These are phyloP conservation scores for Orbilia ellipsospora DNA, from an alignment of 2,329 filamentous ascomycete species.

Conservation along the genomic window DNA sequence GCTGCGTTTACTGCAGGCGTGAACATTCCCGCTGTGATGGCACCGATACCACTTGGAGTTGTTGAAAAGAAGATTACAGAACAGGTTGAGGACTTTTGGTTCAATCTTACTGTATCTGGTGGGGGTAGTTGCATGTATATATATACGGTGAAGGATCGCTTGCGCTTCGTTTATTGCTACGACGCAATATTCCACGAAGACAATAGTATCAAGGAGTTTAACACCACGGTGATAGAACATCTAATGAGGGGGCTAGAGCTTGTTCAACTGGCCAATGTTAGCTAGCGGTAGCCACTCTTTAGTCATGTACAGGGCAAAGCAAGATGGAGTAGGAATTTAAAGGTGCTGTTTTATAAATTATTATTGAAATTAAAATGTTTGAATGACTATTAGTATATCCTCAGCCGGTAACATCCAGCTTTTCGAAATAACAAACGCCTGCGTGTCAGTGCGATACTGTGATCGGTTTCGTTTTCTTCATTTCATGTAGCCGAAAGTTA, in stretches of 20 bases:
- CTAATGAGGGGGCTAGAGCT: not conserved
- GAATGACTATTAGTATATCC: too few relatives aligned
- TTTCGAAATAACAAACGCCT: too few relatives aligned
- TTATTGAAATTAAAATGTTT: too few relatives aligned
- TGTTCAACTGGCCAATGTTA: too few relatives aligned
- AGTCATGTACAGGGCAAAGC: too few relatives aligned
- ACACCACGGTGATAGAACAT: not conserved
- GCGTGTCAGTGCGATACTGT: too few relatives aligned
- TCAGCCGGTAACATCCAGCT: too few relatives aligned
- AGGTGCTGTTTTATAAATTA: too few relatives aligned
- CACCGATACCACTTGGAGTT: conserved; percentile 16
- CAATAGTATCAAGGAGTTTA: not conserved
- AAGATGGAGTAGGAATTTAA: too few relatives aligned
- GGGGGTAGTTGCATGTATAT: conserved; percentile 3
- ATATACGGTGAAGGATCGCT: conserved; percentile 11
- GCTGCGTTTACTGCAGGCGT: not conserved
- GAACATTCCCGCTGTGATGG: not conserved
- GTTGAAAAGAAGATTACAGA: conserved; percentile 29
- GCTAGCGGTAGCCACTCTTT: too few relatives aligned
- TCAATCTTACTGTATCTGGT: conserved; percentile 3
- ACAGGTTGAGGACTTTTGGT: conserved; percentile 28
- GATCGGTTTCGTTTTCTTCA: too few relatives aligned
- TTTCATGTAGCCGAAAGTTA: too few relatives aligned
- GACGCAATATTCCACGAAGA: conserved; percentile 1
- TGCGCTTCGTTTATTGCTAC: conserved; percentile 24